These are phyloP conservation scores for Claviceps maximensis DNA, from an alignment of 2,329 filamentous ascomycete genomes.

Conservation along the genomic window DNA sequence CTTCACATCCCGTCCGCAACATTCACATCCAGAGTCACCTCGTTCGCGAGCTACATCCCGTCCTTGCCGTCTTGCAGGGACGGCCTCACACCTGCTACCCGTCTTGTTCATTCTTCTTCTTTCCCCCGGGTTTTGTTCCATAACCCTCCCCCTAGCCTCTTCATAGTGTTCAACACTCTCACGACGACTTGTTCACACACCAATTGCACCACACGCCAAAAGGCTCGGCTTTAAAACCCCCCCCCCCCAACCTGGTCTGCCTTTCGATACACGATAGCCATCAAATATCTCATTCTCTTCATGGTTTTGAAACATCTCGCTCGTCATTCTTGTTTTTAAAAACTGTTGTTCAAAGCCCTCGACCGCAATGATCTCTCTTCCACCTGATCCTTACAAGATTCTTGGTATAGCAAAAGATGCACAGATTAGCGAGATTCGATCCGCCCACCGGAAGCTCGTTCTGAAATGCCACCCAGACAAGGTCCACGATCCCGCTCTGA, in stretches of 20 bases:
- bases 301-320: not conserved
- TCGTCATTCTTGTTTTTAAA: not conserved
- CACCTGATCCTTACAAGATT: conserved; percentile 65
- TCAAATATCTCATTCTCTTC: not conserved
- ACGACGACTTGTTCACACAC: not conserved
- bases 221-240: not conserved
- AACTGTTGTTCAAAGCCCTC: not conserved
- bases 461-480: conserved; percentile 89
- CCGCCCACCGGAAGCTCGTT: conserved; percentile 72
- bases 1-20: conserved; percentile 1
- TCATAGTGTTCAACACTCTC: not conserved
- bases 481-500: conserved; percentile 63
- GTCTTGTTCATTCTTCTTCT: not conserved
- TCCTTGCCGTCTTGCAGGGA: not conserved
- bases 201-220: not conserved
- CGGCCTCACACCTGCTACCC: not conserved
- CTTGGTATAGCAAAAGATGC: conserved; percentile 64
- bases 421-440: conserved; percentile 57
- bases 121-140: not conserved
- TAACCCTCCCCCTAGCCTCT: not conserved
- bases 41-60: not conserved
- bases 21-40: no score
- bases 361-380: conserved; percentile 33
- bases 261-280: not conserved
- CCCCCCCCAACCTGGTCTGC: no score